phyloP scores from a whole-genome alignment of 169 alveolate species.

The Eimeria sp. region DNA sequence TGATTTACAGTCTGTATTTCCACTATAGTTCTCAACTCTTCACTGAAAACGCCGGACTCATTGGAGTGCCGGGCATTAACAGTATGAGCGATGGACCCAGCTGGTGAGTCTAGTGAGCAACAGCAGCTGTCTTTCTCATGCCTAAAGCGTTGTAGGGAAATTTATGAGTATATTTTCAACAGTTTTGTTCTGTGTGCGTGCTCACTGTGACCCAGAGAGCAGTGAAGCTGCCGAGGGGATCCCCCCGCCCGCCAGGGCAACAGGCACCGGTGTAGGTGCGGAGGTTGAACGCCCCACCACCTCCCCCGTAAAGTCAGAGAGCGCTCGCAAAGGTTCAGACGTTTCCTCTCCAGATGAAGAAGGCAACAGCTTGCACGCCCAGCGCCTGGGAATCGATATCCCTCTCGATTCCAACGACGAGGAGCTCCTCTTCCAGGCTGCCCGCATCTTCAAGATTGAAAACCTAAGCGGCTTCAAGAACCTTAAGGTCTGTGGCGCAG shows the following conservation, averaged over 20 bases:
- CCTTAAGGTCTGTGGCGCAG: slow-evolving; percentile 21
- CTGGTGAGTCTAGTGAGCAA: slow-evolving; percentile 16
- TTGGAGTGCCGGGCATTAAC: neutral
- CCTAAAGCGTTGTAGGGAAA: neutral
- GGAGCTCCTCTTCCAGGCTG: slow-evolving; percentile 83
- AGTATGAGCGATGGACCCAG: slow-evolving; percentile 27
- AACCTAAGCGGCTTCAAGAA: slow-evolving; percentile 84
- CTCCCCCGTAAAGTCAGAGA: neutral
- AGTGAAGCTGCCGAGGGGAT: neutral
- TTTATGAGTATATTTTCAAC: neutral
- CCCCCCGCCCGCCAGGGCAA: neutral
- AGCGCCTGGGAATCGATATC: slow-evolving; percentile 84
- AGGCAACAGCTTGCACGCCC: slow-evolving; percentile 40
- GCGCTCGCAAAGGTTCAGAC: slow-evolving; percentile 1
- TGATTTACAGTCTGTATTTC: neutral
- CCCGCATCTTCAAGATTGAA: slow-evolving; percentile 88
- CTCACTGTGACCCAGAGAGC: slow-evolving; percentile 5
- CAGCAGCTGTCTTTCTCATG: neutral
- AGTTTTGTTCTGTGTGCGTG: neutral
- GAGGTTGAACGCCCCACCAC: neutral
- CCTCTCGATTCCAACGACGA: slow-evolving; percentile 82
- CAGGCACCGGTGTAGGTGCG: slow-evolving; percentile 1
- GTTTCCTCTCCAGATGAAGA: slow-evolving; percentile 52
- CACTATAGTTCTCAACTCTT: neutral
- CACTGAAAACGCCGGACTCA: neutral